phyloP scores from a whole-genome alignment of 768 basidiomycete genomes.

The Lactarius sanguifluus region DNA sequence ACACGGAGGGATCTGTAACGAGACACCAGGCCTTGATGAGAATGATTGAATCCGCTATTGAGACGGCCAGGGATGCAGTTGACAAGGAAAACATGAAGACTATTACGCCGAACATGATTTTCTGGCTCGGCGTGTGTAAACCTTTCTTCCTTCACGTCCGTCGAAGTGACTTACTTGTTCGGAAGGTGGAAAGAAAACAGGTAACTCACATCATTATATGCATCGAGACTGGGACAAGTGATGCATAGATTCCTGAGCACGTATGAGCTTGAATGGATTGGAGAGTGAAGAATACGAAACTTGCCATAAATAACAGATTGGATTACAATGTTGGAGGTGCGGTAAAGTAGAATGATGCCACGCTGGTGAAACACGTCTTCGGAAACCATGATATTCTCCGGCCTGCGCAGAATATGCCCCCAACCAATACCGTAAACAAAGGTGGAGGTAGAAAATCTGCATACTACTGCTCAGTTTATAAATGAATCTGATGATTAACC shows the following conservation, averaged over 20 bases:
- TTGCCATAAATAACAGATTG: not conserved
- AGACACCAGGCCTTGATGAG: slow-evolving; percentile 7
- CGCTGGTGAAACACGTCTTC: not conserved
- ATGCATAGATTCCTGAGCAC: not conserved
- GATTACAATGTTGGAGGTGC: not conserved
- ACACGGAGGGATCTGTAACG: not conserved
- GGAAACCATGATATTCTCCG: not conserved
- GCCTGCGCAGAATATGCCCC: not conserved
- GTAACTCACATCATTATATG: not conserved
- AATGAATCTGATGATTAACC: not conserved
- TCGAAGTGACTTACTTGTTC: not conserved
- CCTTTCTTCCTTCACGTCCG: not conserved
- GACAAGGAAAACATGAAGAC: slow-evolving; percentile 9
- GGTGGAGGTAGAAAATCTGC: not conserved
- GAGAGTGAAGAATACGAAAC: not conserved
- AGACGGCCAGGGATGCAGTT: not conserved
- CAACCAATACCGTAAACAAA: not conserved
- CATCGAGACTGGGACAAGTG: not conserved
- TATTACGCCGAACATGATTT: not conserved
- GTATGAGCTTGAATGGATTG: not conserved
- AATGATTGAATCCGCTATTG: not conserved
- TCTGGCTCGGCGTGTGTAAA: not conserved
- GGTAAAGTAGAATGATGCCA: not conserved
- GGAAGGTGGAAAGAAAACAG: not conserved
- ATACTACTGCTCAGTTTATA: not conserved